Conservation (phyloP, 2,329 filamentous ascomycete genomes). For the Colletotrichum higginsianum region DNA sequence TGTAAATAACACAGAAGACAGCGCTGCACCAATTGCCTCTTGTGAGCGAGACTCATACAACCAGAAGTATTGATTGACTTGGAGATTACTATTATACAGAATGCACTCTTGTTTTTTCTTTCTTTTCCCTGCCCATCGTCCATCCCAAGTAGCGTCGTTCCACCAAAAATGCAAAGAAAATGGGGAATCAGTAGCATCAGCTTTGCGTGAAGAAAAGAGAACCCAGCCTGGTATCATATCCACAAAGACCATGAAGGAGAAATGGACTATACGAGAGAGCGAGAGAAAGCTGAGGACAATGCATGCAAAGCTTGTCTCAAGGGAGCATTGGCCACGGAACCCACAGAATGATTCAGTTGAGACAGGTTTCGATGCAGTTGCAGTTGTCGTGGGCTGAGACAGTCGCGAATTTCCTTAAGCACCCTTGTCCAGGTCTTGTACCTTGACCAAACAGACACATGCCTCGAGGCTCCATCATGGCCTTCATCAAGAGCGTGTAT, state of each 20-base stretch:
- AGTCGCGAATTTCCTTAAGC: constrained; percentile 4
- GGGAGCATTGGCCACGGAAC: constrained; percentile 9
- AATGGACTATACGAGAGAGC: constrained; percentile 25
- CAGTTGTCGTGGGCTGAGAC: constrained; percentile 46
- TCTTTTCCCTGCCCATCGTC: background rate
- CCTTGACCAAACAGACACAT: constrained; percentile 17
- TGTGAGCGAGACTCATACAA: background rate
- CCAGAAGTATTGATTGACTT: constrained; percentile 19
- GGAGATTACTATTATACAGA: constrained; percentile 40
- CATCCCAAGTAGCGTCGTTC: constrained; percentile 7
- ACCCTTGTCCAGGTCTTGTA: constrained; percentile 6
- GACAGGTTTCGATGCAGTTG: constrained; percentile 46
- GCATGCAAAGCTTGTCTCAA: constrained; percentile 3
- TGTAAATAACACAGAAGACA: too few relatives aligned
- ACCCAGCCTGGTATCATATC: constrained; percentile 26
- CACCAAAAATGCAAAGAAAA: constrained; percentile 12
- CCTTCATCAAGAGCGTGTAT: constrained; percentile 33
- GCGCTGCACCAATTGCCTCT: background rate
- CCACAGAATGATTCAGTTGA: constrained; percentile 27
- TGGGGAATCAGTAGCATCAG: constrained; percentile 50
- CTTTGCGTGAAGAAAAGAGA: constrained; percentile 21
- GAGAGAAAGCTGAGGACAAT: background rate
- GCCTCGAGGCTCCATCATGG: constrained; percentile 29
- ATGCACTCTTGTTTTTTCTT: constrained; percentile 15
- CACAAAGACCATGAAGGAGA: constrained; percentile 19